These are phyloP conservation scores for Candida mesenterica DNA, from an alignment of 1,139 yeast species.

Conservation along the genomic window DNA sequence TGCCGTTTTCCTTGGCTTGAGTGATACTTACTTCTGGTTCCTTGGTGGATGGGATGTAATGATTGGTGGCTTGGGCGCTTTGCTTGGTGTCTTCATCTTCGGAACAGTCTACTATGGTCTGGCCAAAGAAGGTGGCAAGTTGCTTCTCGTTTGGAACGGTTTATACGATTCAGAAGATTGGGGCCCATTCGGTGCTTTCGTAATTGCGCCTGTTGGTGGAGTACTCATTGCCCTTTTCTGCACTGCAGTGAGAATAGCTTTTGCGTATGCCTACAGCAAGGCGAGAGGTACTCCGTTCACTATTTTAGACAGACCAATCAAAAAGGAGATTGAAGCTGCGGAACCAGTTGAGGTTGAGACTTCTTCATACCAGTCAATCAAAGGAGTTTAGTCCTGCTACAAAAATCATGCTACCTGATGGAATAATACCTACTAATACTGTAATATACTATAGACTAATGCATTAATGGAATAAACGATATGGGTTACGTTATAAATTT, in stretches of 20 bases:
- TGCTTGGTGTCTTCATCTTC: conserved; percentile 74
- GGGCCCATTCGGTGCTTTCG: conserved; percentile 95
- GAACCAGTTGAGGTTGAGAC: conserved; percentile 13
- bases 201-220: conserved; percentile 85
- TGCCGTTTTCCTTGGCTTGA: conserved; percentile 76
- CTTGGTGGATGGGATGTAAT: conserved; percentile 80
- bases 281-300: conserved; percentile 48
- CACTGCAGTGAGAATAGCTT: conserved; percentile 49
- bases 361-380: conserved; percentile 14
- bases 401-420: background rate
- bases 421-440: too few species aligned
- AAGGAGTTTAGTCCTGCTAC: conserved; percentile 11
- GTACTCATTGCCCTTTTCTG: conserved; percentile 54
- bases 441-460: background rate
- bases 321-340: conserved; percentile 8
- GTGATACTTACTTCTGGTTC: conserved; percentile 58
- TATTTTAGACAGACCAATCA: conserved; percentile 53
- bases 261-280: conserved; percentile 36
- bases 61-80: conserved; percentile 80
- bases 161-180: conserved; percentile 75
- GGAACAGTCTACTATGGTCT: conserved; percentile 74
- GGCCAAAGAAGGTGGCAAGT: conserved; percentile 76
- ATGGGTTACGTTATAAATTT: too few species aligned
- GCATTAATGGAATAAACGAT: too few species aligned
- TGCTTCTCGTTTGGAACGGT: conserved; percentile 74